Evolutionary conservation across 805 yeast genomes (phyloP).

Genomic region (Soucietia sequanensis): DNA sequence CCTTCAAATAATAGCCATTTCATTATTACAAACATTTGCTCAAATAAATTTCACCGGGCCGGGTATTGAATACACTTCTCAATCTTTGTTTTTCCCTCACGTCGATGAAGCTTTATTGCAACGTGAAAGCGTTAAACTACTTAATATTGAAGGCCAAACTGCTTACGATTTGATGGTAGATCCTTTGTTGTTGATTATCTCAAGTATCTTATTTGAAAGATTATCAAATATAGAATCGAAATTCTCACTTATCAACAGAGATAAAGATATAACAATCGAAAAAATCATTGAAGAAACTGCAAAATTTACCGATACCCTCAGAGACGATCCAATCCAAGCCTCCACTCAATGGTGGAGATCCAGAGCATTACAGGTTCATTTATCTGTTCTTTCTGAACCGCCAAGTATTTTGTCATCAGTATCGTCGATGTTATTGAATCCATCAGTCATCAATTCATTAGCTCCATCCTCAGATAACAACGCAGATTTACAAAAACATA

Average conservation of each 20-base stretch:
- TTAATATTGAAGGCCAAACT: slow-evolving; percentile 64
- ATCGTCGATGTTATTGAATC: slow-evolving; percentile 39
- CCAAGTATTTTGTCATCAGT: slow-evolving; percentile 48
- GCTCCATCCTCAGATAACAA: slow-evolving; percentile 31
- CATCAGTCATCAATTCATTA: slow-evolving; percentile 25
- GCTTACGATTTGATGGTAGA: slow-evolving; percentile 55
- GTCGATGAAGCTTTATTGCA: slow-evolving; percentile 18
- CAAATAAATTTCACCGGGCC: slow-evolving; percentile 89
- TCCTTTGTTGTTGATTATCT: slow-evolving; percentile 32
- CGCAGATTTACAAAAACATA: slow-evolving; percentile 26
- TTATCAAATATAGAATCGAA: slow-evolving; percentile 38
- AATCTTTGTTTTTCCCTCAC: slow-evolving; percentile 26
- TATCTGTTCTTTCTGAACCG: slow-evolving; percentile 62
- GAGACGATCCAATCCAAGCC: slow-evolving; percentile 39
- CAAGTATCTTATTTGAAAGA: slow-evolving; percentile 32
- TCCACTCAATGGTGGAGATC: slow-evolving; percentile 74
- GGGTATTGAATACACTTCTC: slow-evolving; percentile 39
- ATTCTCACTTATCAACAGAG: slow-evolving; percentile 42
- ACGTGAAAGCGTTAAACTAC: slow-evolving; percentile 34
- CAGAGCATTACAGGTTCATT: slow-evolving; percentile 63
- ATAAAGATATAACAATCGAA: slow-evolving; percentile 20
- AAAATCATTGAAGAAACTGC: slow-evolving; percentile 18
- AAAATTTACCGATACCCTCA: slow-evolving; percentile 6
- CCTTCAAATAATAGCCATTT: slow-evolving; percentile 54
- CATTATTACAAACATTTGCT: slow-evolving; percentile 64